Evolutionary conservation across 805 yeast genomes (phyloP), one percentile per base, ranked within the genome.

Genomic region (Nakazawaea sp.): DNA sequence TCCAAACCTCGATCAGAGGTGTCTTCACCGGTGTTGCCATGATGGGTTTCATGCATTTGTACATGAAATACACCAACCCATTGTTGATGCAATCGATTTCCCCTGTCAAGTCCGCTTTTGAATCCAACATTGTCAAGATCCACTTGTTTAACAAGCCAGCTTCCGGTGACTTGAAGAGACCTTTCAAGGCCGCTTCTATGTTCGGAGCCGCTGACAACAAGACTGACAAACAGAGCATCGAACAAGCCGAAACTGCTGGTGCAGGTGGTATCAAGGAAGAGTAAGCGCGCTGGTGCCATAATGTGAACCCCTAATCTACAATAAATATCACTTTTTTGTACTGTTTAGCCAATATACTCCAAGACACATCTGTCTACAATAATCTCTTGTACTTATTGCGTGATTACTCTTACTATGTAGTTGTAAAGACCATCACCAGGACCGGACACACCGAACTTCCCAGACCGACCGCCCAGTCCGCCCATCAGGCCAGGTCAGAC

Each of bases 41-140:
- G 95, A 89, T 92, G 89, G 95, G 82, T 18, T 84, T 90, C 79
- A 89, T 90, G 97, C 98, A 92, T 64, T 56, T 92, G 45, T 90
- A 90, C 78, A 78, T 92, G 94, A 83, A 87, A 65, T 92, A 87
- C 73, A 88, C 97, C 61, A 88, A 92, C 66, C 98, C 98, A 43
- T 75, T 92, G 58, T 78, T 92, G 49, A 83, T 90, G 88, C 97
- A 92, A 70, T 79, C 89, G 46, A 75, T 92, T 50, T 75, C 94
- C 36, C 90, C 96, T 36, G 67, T 92, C 52, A 92, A 92, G 75
- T 68, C 84, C 50, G 95, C 95, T 32, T 64, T 87, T 40, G 97
- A 92, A 68, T 67, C 85, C 54, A 88, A 88, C 66, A 77, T 87
- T 49, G 95, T 90, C 51, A 79, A 86, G 70, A 86, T 92, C 61